Evolutionary conservation across 805 yeast genomes (phyloP), one percentile per base, ranked within the genome.

Genomic region (Diddensiella caesifluorescens): DNA sequence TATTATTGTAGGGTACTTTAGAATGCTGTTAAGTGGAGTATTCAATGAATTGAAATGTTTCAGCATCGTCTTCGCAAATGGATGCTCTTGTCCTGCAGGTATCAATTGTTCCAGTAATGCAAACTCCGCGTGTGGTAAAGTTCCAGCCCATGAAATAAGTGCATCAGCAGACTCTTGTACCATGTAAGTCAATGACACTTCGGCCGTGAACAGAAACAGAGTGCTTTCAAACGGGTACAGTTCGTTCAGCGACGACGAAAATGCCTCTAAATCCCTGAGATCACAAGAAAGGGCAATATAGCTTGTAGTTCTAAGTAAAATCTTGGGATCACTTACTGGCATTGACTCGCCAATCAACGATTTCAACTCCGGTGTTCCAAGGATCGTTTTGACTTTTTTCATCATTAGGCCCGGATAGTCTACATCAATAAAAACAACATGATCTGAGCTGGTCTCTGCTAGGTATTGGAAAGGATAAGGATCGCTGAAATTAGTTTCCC

Each of bases 161-260:
- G 70, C 67, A 55, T 85, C 79, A 4, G 94, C 86, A 42, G 70
- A 68, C 27, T 68, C 69, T 9, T 83, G 79, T 28, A 70, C 65
- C 92, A 85, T 84, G 57, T 84, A 85, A 0, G 90, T 88, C 42
- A 85, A 61, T 0, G 94, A 83, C 3, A 85, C 94, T 57, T 84
- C 95, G 1, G 94, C 90, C 29, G 86, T 69, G 54, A 81, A 85
- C 2, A 84, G 68, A 35, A 54, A 43, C 12, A 48, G 37, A 12
- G 50, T 30, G n/a, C 44, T 38, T 5, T 45, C 44, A 4, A 40
- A 38, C 5, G 47, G 41, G 22, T 44, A 48, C 22, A 53, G 36
- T 5, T 39, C 13, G 9, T 45, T 28, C n/a, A 62, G 38, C 1
- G 59, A 50, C 22, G 46, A 53, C 18, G 39, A 55, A 31, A 56